phyloP scores from a whole-genome alignment of 495 filamentous ascomycete species.

The Stereocaulon alpinum region DNA sequence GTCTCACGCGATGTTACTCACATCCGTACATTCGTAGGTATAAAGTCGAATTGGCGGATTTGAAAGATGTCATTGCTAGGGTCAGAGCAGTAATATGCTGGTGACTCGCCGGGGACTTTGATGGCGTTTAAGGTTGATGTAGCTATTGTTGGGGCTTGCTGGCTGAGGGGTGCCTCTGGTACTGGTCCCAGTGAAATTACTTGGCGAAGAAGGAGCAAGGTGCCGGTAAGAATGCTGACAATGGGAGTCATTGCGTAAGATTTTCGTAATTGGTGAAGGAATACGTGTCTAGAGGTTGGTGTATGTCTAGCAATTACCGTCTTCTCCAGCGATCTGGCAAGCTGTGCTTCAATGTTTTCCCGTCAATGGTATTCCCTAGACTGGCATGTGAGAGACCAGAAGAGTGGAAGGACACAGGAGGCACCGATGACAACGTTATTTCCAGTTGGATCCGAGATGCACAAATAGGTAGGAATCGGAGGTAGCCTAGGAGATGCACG shows the following conservation, averaged over 20 bases:
- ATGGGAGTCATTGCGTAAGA: not conserved
- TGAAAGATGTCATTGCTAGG: constrained; percentile 2
- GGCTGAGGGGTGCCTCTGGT: not conserved
- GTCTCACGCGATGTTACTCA: not conserved
- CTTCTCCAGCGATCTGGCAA: not conserved
- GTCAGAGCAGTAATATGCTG: constrained; percentile 7
- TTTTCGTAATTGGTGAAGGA: not conserved
- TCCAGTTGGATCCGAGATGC: not conserved
- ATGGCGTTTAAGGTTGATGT: not conserved
- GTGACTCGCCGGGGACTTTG: constrained; percentile 5
- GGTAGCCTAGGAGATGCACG: not conserved
- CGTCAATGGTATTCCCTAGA: not conserved
- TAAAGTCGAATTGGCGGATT: not conserved
- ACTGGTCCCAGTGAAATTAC: not conserved
- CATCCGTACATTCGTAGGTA: constrained; percentile 1
- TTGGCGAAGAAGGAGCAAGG: not conserved
- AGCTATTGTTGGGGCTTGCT: not conserved
- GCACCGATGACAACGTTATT: not conserved
- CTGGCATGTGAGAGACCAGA: not conserved
- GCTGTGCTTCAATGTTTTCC: not conserved
- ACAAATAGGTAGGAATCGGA: not conserved
- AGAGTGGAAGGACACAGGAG: not conserved
- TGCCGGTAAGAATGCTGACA: not conserved
- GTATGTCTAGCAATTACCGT: not conserved
- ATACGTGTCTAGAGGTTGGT: not conserved